Evolutionary conservation across 331 rosid genomes (phyloP).

Genomic region (Erythrophleum ivorense): DNA sequence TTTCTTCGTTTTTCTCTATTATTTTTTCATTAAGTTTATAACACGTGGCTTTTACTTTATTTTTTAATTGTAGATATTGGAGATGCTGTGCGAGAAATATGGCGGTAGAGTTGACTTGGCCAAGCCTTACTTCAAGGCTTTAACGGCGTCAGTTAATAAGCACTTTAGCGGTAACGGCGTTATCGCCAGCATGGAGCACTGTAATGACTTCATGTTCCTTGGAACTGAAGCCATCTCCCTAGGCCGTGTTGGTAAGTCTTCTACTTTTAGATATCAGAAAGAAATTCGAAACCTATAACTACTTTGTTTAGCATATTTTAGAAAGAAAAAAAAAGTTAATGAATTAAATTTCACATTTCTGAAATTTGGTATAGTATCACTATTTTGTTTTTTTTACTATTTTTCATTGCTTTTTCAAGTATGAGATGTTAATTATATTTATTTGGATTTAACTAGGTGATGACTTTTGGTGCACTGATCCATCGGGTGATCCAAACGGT

Average conservation of each 20-base stretch:
- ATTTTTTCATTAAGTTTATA: no score
- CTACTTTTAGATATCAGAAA: no score
- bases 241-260: conserved; percentile 82
- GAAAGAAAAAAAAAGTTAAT: no score
- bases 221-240: conserved; percentile 73
- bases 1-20: no score
- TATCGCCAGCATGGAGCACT: conserved; percentile 78
- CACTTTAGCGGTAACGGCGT: conserved; percentile 77
- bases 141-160: conserved; percentile 60
- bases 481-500: conserved; percentile 71
- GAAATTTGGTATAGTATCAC: no score
- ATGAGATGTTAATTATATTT: no score
- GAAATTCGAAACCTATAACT: no score
- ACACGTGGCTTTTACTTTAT: no score
- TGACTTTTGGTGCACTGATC: conserved; percentile 70
- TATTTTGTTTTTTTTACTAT: no score
- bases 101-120: conserved; percentile 75
- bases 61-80: conserved; percentile 70
- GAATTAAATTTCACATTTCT: no score
- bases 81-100: conserved; percentile 67
- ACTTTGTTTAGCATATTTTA: no score
- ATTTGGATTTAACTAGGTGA: conserved; percentile 41
- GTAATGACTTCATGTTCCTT: conserved; percentile 80
- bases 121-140: conserved; percentile 65
- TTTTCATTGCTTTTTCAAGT: no score